phyloP scores from a whole-genome alignment of 2,329 filamentous ascomycete genomes.

The Zymoseptoria passerinii region DNA sequence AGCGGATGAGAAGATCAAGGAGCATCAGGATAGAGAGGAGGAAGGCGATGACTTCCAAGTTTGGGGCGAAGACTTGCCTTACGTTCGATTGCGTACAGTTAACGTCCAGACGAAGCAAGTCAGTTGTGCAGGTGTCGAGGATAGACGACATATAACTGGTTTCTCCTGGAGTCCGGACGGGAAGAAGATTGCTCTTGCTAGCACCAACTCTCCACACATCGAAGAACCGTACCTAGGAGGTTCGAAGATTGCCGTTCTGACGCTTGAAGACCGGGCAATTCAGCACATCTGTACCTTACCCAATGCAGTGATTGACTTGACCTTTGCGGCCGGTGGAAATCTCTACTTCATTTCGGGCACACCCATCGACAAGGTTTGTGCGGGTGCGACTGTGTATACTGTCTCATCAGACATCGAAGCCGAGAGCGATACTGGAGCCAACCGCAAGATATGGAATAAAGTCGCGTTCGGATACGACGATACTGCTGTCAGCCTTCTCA shows the following conservation, averaged over 20 bases:
- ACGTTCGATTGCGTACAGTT: slow-evolving; percentile 26
- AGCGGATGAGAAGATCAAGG: slow-evolving; percentile 28
- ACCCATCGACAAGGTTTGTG: background rate
- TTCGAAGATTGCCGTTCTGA: slow-evolving; percentile 12
- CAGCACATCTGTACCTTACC: slow-evolving; percentile 2
- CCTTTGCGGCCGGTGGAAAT: slow-evolving; percentile 3
- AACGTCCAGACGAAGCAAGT: slow-evolving; percentile 25
- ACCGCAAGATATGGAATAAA: slow-evolving; percentile 2
- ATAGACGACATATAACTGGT: slow-evolving; percentile 21
- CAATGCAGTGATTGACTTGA: background rate
- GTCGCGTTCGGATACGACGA: slow-evolving; percentile 13
- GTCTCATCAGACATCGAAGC: background rate
- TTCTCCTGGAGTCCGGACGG: slow-evolving; percentile 26
- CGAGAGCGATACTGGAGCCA: background rate
- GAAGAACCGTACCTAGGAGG: slow-evolving; percentile 21
- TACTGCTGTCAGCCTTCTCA: slow-evolving; percentile 10
- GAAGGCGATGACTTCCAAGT: slow-evolving; percentile 30
- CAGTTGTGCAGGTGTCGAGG: slow-evolving; percentile 5
- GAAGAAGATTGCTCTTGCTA: slow-evolving; percentile 19
- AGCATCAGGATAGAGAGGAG: slow-evolving; percentile 27
- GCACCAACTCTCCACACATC: slow-evolving; percentile 20
- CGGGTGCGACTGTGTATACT: slow-evolving; percentile 6
- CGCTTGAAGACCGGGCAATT: slow-evolving; percentile 2
- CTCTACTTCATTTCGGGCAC: slow-evolving; percentile 5
- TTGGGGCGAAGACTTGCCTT: slow-evolving; percentile 32